Base-by-base conservation (phyloP, 1,284 basidiomycete species). In the Neotropicomus parvogracilis region DNA sequence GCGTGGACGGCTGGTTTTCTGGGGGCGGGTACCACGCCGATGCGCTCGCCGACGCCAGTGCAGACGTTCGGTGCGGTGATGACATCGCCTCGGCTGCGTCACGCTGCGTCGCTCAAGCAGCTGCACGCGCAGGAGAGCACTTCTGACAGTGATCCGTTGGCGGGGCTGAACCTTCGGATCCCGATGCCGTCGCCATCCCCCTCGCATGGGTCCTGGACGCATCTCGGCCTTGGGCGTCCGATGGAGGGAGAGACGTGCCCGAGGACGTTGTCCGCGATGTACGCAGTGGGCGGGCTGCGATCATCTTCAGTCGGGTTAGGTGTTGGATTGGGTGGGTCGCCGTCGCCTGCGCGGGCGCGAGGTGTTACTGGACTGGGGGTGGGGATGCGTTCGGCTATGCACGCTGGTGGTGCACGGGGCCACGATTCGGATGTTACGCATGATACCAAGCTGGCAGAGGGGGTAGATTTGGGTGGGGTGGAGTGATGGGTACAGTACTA, bases 21-120 rank as follows among this genome's bases (percentile, higher is more conserved):
- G 29, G 63, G 67, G 12, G 58, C 68, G 12, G 74, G 69, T 39
- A 58, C 71, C 16, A 40, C 47, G 4, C 50, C 50, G 2, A 26
- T 54, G n/a, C 59, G 62, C 19, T 53, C 64, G 13, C 44, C 53
- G 14, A 53, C 52, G 8, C 52, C 72, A 65, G 69, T 70, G 8
- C 73, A 75, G 12, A 85, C 82, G 28, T 87, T 88, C 57, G 84
- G 85, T 14, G 71, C 77, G 32, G 75, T 86, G 36, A 83, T 86
- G 75, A 84, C 82, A 0, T 77, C 73, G 11, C 80, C 83, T 2
- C 70, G 75, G 3, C 60, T 79, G 24, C 72, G 75, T 8, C 79
- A 77, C 49, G 68, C 75, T 0, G 65, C 74, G 9, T 78, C 76
- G 2, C 63, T 72, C 48, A 66, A 69, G 27, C 63, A 62, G 31